Evolutionary conservation across 257 asterid species (phyloP), one percentile per base, ranked within the genome.

Genomic region (Solanum ahanhuiri): DNA sequence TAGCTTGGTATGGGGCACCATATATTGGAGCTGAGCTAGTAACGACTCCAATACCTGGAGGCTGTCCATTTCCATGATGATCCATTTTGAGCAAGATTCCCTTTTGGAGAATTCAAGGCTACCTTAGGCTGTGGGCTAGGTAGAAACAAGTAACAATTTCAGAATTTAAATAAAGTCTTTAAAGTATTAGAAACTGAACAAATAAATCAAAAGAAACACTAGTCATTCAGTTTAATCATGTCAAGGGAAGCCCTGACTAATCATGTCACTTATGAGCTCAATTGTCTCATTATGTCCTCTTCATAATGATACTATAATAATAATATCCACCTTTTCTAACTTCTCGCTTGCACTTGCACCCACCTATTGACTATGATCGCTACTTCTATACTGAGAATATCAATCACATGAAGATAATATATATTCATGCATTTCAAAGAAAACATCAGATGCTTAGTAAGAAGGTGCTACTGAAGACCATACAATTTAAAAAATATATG

Each of bases 61-160:
- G 88, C 89, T 94, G 99, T 66, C 97, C 98, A 66, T 94, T 94
- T 86, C 98, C 98, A 91, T 95, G 98, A 81, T 95, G 99, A 89
- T 95, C 98, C 98, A 96, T 96, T 87, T 57, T 30, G 34, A 23
- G 88, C 84, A n/a, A 83, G 70, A 69, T 34, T 15, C 85, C 85
- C 83, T 73, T 34, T 67, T 71, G 18, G 25, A 85, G 77, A 84
- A 77, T 83, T 84, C 51, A 37, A 58, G 64, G 84, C 35, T 83
- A 76, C 25, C 67, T 75, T 83, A 85, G 23, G 12, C 89, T 45
- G 85, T 31, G 60, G 23, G 83, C 64, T 45, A 34, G 25, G 34
- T 10, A n/a, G 34, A 57, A 73, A 89, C 48, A 67, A 87, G 45
- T 23, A 79, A 25, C 60, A 76, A 23, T 15, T 79, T 77, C 10